phyloP scores from a whole-genome alignment of 192 early-diverging fungal genomes.

The Umbelopsis ramanniana region DNA sequence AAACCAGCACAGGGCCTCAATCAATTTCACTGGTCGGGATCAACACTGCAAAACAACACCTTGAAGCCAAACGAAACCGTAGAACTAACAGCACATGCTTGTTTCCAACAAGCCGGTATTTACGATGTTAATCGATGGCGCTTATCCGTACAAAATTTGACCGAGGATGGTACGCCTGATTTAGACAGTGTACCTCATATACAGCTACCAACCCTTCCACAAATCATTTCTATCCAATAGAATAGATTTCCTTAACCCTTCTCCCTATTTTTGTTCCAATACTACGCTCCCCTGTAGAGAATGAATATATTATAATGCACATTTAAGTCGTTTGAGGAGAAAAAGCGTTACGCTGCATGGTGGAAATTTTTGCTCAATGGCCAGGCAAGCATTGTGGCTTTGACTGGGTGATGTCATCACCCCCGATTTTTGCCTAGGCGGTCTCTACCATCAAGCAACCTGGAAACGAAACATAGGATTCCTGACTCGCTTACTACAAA shows the following conservation, averaged over 20 bases:
- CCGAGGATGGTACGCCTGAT: slow-evolving; percentile 12
- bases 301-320: not conserved
- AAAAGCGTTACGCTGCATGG: no score
- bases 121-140: slow-evolving; percentile 83
- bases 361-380: not conserved
- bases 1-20: slow-evolving; percentile 33
- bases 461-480: not conserved
- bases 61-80: slow-evolving; percentile 59
- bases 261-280: not conserved
- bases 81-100: slow-evolving; percentile 51
- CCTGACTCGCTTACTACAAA: slow-evolving; percentile 4
- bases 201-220: slow-evolving; percentile 14
- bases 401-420: not conserved
- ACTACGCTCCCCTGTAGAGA: not conserved
- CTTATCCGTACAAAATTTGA: slow-evolving; percentile 47
- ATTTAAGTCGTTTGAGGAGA: not conserved
- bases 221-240: slow-evolving; percentile 28
- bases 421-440: not conserved
- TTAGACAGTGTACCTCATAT: slow-evolving; percentile 5
- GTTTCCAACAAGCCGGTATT: slow-evolving; percentile 64
- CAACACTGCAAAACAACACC: slow-evolving; percentile 55
- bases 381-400: not conserved
- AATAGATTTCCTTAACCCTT: not conserved
- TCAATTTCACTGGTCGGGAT: slow-evolving; percentile 69
- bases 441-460: not conserved